These are phyloP conservation scores for Rhizopogon rudus DNA, from an alignment of 768 basidiomycete species.

Conservation along the genomic window DNA sequence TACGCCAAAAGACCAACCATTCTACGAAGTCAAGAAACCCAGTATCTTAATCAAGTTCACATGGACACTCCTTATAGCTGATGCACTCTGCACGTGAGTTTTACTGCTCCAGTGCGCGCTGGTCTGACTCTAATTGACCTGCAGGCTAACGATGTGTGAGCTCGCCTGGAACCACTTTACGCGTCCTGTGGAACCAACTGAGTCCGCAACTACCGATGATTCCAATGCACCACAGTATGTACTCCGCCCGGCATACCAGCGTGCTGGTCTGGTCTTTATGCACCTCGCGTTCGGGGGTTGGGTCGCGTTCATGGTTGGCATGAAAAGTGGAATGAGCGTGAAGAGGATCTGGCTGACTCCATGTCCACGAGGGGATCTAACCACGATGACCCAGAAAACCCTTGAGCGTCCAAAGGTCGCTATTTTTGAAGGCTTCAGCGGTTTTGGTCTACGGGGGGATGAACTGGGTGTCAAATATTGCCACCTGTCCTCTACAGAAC, in stretches of 20 bases:
- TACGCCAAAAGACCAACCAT: conserved; percentile 11
- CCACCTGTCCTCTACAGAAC: not conserved
- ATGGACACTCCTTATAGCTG: conserved; percentile 23
- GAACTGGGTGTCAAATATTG: conserved; percentile 1
- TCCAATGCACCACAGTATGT: conserved; percentile 13
- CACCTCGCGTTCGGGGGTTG: conserved; percentile 24
- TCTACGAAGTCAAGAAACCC: conserved; percentile 19
- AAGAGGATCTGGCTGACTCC: conserved; percentile 28
- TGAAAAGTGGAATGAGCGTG: conserved; percentile 21
- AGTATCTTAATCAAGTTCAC: conserved; percentile 18
- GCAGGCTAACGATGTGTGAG: conserved; percentile 20
- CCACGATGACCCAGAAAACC: not conserved
- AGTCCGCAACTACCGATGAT: conserved; percentile 2
- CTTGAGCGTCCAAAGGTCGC: not conserved
- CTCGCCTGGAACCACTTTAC: conserved; percentile 26
- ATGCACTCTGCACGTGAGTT: conserved; percentile 26
- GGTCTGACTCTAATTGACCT: not conserved
- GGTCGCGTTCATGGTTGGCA: conserved; percentile 22
- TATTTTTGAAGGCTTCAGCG: conserved; percentile 9
- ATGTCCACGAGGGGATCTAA: conserved; percentile 10
- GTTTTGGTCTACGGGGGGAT: conserved; percentile 9
- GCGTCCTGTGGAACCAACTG: conserved; percentile 6
- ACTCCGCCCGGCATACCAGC: conserved; percentile 26
- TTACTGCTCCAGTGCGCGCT: not conserved
- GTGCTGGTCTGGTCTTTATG: conserved; percentile 21